Evolutionary conservation across 2,329 filamentous ascomycete genomes (phyloP).

Genomic region (Calonectria ilicicola): DNA sequence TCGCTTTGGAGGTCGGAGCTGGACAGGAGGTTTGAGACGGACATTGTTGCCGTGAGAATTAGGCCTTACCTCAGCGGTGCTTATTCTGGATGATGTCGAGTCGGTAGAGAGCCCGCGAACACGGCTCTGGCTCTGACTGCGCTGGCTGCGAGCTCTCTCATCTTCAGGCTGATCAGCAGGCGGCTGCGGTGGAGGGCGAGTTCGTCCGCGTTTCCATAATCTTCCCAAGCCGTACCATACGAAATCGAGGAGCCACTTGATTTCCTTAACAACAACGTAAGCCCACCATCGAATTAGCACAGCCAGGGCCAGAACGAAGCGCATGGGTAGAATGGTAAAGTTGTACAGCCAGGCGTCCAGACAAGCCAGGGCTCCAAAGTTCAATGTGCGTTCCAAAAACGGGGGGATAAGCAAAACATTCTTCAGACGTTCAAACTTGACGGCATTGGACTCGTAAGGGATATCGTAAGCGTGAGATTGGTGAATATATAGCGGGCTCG

Average conservation of each 20-base stretch:
- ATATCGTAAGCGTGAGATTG: conserved; percentile 67
- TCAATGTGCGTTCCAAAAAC: conserved; percentile 85
- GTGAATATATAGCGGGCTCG: conserved; percentile 75
- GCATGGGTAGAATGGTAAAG: conserved; percentile 92
- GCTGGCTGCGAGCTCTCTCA: conserved; percentile 52
- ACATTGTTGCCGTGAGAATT: conserved; percentile 24
- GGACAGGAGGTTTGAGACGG: conserved; percentile 29
- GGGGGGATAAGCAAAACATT: conserved; percentile 89
- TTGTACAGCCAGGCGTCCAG: conserved; percentile 97
- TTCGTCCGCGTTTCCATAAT: conserved; percentile 76
- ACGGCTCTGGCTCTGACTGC: conserved; percentile 55
- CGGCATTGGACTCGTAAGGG: conserved; percentile 90
- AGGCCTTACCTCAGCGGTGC: conserved; percentile 13
- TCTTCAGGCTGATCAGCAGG: conserved; percentile 50
- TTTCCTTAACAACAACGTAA: conserved; percentile 78
- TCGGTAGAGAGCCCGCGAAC: conserved; percentile 42
- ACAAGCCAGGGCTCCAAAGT: conserved; percentile 91
- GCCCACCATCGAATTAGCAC: conserved; percentile 85
- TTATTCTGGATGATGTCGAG: conserved; percentile 17
- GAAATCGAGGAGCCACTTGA: conserved; percentile 77
- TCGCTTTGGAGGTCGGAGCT: conserved; percentile 25
- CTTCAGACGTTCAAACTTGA: conserved; percentile 91
- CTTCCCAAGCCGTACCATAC: conserved; percentile 84
- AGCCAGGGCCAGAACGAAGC: conserved; percentile 84
- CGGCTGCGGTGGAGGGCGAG: conserved; percentile 48